Conservation (phyloP, 2,329 filamentous ascomycete species). For the Berkeleyomyces basicola region DNA sequence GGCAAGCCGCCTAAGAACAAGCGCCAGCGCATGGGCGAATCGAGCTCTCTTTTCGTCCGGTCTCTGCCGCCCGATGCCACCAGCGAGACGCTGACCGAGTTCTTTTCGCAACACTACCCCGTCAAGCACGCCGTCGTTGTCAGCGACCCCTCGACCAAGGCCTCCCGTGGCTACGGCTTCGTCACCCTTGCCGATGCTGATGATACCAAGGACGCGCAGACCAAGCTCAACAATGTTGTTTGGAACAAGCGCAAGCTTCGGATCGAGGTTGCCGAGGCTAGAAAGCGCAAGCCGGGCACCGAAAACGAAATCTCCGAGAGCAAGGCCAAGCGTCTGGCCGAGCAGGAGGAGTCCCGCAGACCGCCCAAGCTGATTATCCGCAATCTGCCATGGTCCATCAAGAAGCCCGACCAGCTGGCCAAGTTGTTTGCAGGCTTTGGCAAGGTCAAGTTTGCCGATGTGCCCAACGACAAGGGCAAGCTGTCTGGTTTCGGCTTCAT, state of each 20-base stretch:
- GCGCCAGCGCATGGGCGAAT: slow-evolving; percentile 41
- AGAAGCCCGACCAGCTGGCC: slow-evolving; percentile 63
- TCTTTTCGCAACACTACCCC: slow-evolving; percentile 88
- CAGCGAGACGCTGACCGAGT: slow-evolving; percentile 64
- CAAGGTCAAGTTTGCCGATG: slow-evolving; percentile 72
- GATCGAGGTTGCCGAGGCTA: slow-evolving; percentile 74
- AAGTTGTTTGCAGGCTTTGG: slow-evolving; percentile 74
- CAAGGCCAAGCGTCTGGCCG: slow-evolving; percentile 39
- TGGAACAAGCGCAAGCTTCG: slow-evolving; percentile 69
- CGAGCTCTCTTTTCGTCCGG: slow-evolving; percentile 74
- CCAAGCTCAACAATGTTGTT: slow-evolving; percentile 61
- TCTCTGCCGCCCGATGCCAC: slow-evolving; percentile 66
- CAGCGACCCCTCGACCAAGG: slow-evolving; percentile 66
- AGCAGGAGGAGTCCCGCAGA: slow-evolving; percentile 39
- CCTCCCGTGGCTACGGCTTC: slow-evolving; percentile 86
- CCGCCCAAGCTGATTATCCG: slow-evolving; percentile 71
- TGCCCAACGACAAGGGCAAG: slow-evolving; percentile 62
- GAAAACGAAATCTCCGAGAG: slow-evolving; percentile 24
- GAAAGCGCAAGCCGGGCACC: slow-evolving; percentile 43
- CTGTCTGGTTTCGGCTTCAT: slow-evolving; percentile 88
- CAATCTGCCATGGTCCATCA: slow-evolving; percentile 93
- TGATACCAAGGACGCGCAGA: slow-evolving; percentile 66
- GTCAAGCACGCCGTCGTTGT: slow-evolving; percentile 95
- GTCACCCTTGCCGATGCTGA: slow-evolving; percentile 92
- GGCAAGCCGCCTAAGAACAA: slow-evolving; percentile 25